A percentile compares a stretch with the other conserved stretches of the same genome.
phyloP scores from a whole-genome alignment of 441 rosid genomes.

The Mallotus repandus region DNA sequence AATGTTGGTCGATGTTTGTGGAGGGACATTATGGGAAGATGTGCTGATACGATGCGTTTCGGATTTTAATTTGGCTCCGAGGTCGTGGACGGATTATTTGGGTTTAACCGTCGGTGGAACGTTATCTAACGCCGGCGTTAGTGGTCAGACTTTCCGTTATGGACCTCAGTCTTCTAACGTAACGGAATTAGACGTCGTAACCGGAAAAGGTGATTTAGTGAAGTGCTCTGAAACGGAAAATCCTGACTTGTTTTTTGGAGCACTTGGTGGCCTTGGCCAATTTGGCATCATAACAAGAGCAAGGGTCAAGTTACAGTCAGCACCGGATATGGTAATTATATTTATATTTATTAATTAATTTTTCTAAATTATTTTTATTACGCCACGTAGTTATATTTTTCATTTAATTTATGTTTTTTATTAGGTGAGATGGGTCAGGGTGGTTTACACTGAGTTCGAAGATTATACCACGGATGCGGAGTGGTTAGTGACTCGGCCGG shows the following conservation, averaged over 20 bases:
- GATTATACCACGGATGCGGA: conserved; percentile 72
- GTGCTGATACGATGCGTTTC: conserved; percentile 59
- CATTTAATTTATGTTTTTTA: background rate
- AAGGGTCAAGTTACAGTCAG: conserved; percentile 59
- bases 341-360: too few species aligned
- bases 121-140: conserved; percentile 90
- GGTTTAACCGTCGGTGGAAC: conserved; percentile 92
- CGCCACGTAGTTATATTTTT: too few species aligned
- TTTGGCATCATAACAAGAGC: conserved; percentile 90
- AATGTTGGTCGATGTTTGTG: conserved; percentile 56
- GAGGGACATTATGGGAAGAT: conserved; percentile 95
- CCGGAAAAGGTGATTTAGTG: conserved; percentile 64
- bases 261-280: conserved; percentile 86
- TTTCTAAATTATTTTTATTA: too few species aligned
- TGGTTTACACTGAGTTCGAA: conserved; percentile 71
- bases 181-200: conserved; percentile 78
- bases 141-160: conserved; percentile 90
- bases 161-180: conserved; percentile 92
- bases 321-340: conserved; percentile 61
- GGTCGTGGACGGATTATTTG: conserved; percentile 93
- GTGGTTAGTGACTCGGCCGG: conserved; percentile 59
- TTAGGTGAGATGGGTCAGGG: conserved; percentile 93
- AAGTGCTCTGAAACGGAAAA: conserved; percentile 58
- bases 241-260: conserved; percentile 64
- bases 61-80: conserved; percentile 55